Conservation (phyloP, 2,329 filamentous ascomycete genomes). For the Ophiostoma perfectum region DNA sequence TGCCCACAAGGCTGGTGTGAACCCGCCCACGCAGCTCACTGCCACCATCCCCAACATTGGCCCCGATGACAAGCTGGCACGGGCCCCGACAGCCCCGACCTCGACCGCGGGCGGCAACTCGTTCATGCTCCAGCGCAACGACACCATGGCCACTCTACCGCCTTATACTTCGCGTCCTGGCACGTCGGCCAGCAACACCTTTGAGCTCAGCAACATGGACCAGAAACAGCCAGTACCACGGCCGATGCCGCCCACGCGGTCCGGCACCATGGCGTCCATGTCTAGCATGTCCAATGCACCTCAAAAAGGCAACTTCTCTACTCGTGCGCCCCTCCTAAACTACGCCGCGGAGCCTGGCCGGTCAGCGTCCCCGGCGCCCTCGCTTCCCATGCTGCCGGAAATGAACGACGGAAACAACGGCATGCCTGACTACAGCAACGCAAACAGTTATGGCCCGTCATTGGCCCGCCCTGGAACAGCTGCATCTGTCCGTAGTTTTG, state of each 20-base stretch:
- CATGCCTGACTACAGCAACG: slow-evolving; percentile 2
- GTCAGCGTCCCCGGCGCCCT: slow-evolving; percentile 31
- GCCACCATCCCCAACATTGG: slow-evolving; percentile 58
- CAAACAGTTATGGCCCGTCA: slow-evolving; percentile 26
- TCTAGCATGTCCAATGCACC: slow-evolving; percentile 19
- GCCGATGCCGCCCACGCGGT: slow-evolving; percentile 37
- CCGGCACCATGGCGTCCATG: slow-evolving; percentile 30
- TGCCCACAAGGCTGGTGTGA: slow-evolving; percentile 52
- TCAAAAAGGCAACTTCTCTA: slow-evolving; percentile 28
- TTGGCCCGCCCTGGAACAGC: slow-evolving; percentile 27
- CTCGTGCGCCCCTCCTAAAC: slow-evolving; percentile 32
- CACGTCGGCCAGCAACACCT: slow-evolving; percentile 42
- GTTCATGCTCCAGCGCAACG: slow-evolving; percentile 49
- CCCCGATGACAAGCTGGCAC: slow-evolving; percentile 45
- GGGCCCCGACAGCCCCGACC: slow-evolving; percentile 42
- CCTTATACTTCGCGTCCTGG: slow-evolving; percentile 56
- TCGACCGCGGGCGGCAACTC: slow-evolving; percentile 21
- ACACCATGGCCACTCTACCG: slow-evolving; percentile 58
- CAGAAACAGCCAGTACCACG: slow-evolving; percentile 47
- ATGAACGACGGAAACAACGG: slow-evolving; percentile 4
- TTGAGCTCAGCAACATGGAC: slow-evolving; percentile 49
- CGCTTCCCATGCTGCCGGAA: slow-evolving; percentile 22
- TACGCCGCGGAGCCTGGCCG: slow-evolving; percentile 33
- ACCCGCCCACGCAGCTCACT: slow-evolving; percentile 46
- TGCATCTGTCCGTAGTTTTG: slow-evolving; percentile 30